Conservation (phyloP, 495 filamentous ascomycete genomes). For the Clohesyomyces aquaticus region DNA sequence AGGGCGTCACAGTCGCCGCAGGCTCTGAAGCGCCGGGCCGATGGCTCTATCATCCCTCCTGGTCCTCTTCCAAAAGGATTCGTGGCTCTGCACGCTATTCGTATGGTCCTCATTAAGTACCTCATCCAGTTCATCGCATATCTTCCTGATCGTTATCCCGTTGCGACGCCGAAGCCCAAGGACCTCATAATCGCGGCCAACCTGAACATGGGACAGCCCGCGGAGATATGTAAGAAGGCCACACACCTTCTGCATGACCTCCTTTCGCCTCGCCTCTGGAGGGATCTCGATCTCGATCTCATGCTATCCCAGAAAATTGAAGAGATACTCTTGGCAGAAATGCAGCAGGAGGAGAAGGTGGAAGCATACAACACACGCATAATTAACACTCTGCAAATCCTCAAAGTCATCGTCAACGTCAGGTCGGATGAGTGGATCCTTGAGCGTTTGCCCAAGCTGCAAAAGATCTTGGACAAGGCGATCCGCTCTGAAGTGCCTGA, state of each 20-base stretch:
- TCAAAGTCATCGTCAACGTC: slow-evolving; percentile 82
- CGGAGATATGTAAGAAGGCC: slow-evolving; percentile 84
- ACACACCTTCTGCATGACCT: slow-evolving; percentile 82
- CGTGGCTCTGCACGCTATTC: slow-evolving; percentile 54
- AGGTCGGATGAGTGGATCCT: slow-evolving; percentile 90
- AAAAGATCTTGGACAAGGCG: slow-evolving; percentile 88
- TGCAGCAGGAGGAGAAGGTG: slow-evolving; percentile 58
- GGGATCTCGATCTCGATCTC: slow-evolving; percentile 80
- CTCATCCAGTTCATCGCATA: slow-evolving; percentile 91
- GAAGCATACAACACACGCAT: slow-evolving; percentile 70
- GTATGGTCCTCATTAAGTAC: slow-evolving; percentile 84
- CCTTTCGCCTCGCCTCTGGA: slow-evolving; percentile 87
- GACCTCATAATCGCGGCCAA: slow-evolving; percentile 47
- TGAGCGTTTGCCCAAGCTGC: slow-evolving; percentile 71
- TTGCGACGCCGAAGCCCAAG: slow-evolving; percentile 68
- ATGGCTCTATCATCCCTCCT: slow-evolving; percentile 55
- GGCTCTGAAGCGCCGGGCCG: slow-evolving; percentile 74
- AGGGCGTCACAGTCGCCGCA: slow-evolving; percentile 69
- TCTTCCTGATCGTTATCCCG: slow-evolving; percentile 78
- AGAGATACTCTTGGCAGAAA: slow-evolving; percentile 64
- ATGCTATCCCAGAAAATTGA: slow-evolving; percentile 89
- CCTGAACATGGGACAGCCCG: slow-evolving; percentile 57
- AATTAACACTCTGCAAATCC: slow-evolving; percentile 88
- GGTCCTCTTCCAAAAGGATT: slow-evolving; percentile 32
- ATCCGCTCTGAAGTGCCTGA: slow-evolving; percentile 85